Base-by-base conservation (phyloP, 768 basidiomycete genomes). In the Leccinellum albellum region DNA sequence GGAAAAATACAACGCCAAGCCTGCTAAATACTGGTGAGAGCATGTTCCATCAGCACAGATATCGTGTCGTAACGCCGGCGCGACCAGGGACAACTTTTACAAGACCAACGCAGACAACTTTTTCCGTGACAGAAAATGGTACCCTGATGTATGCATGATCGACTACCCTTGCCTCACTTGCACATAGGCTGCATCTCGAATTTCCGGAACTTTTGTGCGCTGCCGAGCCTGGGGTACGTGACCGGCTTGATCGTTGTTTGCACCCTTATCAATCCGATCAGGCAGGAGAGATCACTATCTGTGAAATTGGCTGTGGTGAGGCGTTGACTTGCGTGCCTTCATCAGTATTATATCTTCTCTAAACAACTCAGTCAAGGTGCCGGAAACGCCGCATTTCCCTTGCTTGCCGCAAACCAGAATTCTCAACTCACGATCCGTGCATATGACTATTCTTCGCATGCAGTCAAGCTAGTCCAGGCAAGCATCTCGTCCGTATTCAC, bases 101-200 rank as follows among this genome's bases (percentile, higher is more conserved):
- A 87, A 88, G 64, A 79, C 79, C 53, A 94, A 96, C 60, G 78
- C 83, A 21, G 81, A 75, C 66, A 94, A 95, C 63, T 98, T 99
- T 74, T 99, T 98, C 77, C 87, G 91, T 40, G 87, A 98, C 73
- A 80, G 97, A 56, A 91, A 93, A 76, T 99, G 97, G 89, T 85
- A 66, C 17, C 3, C 1, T 6, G 52, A 33, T 1, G 3, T 24
- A 20, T 32, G 2, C 46, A 49, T 21, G 47, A 50, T 44, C 26
- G 13, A 29, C 1, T 21, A 17, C 20, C 13, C 6, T 51, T 7
- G 35, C 12, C 56, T 60, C 31, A 68, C 44, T 50, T 54, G 7
- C 32, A 35, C 5, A 0, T 29, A 90, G 88, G 96, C 78, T 98
- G 29, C 84, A 90, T 63, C 84, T 91, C n/a, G 97, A 99, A 71